A percentile compares a stretch with the other conserved stretches of the same genome.
Evolutionary conservation across 257 asterid species (phyloP).

Genomic region (Mentha longifolia): DNA sequence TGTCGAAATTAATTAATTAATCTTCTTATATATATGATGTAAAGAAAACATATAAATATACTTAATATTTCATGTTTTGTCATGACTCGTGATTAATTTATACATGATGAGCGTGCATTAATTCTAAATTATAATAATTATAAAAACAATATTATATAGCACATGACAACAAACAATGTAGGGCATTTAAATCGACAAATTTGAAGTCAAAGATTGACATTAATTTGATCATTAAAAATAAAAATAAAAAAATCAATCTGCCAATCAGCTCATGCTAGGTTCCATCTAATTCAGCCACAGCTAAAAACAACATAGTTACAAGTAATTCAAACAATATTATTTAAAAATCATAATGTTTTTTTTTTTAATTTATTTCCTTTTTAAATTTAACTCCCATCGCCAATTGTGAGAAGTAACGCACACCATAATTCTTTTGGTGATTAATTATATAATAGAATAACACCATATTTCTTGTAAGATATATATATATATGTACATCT

Average conservation of each 20-base stretch:
- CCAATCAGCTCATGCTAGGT: conserved; percentile 11
- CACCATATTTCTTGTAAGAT: no score
- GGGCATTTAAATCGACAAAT: conserved; percentile 19
- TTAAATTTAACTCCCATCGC: no score
- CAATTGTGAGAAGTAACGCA: no score
- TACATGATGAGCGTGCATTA: neutral
- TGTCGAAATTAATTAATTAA: no score
- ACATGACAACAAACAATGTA: neutral
- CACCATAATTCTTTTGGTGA: no score
- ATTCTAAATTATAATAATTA: neutral
- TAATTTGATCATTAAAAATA: neutral
- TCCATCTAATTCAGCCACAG: conserved; percentile 17
- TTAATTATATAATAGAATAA: no score
- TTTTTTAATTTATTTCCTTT: no score
- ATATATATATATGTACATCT: no score
- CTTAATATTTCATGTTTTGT: neutral
- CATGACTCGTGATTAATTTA: neutral
- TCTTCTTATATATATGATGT: no score
- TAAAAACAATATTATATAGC: neutral
- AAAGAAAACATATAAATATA: no score
- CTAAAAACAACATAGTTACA: neutral
- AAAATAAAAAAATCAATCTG: neutral
- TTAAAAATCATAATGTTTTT: no score
- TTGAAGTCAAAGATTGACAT: conserved; percentile 13
- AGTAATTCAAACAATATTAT: no score